Conservation (phyloP, 2,329 filamentous ascomycete species). For the Pseudogymnoascus sp. region DNA sequence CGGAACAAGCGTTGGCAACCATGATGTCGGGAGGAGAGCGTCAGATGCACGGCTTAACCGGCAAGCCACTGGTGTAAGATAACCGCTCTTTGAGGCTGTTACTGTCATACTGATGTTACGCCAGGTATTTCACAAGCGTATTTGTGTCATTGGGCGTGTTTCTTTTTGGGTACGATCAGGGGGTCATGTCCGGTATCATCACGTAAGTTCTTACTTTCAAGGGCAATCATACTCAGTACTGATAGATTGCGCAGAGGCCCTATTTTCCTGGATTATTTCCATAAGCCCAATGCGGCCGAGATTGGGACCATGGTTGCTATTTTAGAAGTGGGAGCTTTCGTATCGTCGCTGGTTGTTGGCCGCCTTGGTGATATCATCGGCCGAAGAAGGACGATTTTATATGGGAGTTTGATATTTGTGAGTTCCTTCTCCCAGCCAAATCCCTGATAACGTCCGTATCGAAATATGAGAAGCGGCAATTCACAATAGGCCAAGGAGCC, state of each 20-base stretch:
- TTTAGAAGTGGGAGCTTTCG: conserved; percentile 85
- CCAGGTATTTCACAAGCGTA: conserved; percentile 88
- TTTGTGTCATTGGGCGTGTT: conserved; percentile 83
- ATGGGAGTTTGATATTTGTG: conserved; percentile 78
- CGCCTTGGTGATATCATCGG: conserved; percentile 88
- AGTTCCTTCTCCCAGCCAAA: neutral
- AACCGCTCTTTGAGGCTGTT: conserved; percentile 17
- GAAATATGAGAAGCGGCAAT: neutral
- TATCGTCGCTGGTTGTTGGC: conserved; percentile 79
- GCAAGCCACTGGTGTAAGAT: conserved; percentile 82
- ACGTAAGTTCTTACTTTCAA: conserved; percentile 40
- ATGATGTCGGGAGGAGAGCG: conserved; percentile 79
- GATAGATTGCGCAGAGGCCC: conserved; percentile 51
- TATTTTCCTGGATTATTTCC: conserved; percentile 87
- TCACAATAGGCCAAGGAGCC: conserved; percentile 27
- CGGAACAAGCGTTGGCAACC: conserved; percentile 63
- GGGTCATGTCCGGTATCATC: conserved; percentile 74
- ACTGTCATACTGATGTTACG: neutral
- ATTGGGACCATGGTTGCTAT: conserved; percentile 98
- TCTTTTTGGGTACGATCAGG: conserved; percentile 83
- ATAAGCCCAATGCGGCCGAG: conserved; percentile 76
- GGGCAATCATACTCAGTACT: conserved; percentile 11
- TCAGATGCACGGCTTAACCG: conserved; percentile 84
- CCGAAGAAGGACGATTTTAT: conserved; percentile 80
- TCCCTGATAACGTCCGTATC: neutral